A percentile compares a stretch with the other conserved stretches of the same genome.
These are phyloP conservation scores for Chimonanthus salicifolius DNA, from an alignment of 164 flowering plant species.

Conservation along the genomic window DNA sequence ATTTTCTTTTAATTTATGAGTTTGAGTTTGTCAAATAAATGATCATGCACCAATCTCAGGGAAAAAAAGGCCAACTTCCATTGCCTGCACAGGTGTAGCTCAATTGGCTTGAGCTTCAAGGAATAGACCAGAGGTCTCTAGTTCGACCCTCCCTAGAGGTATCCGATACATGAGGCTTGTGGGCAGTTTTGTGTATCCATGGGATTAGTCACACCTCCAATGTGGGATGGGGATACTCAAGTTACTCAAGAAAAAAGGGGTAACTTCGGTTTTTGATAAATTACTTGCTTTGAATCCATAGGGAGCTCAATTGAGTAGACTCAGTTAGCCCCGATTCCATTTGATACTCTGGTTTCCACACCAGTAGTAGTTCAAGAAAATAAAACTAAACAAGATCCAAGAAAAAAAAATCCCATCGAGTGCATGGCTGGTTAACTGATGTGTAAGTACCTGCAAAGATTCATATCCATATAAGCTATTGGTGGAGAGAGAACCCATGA, in stretches of 20 bases:
- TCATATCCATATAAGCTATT: slow-evolving; percentile 71
- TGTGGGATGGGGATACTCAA: no score
- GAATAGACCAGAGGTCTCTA: no score
- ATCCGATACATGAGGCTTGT: no score
- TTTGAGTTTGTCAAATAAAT: no score
- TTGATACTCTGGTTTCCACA: neutral
- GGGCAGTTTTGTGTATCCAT: no score
- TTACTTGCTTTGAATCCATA: neutral
- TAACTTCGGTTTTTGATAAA: neutral
- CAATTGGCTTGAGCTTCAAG: no score
- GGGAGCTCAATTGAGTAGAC: neutral
- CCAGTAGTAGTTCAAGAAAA: neutral
- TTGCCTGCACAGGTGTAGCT: no score
- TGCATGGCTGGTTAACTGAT: neutral
- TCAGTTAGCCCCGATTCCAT: neutral
- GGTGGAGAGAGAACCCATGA: slow-evolving; percentile 52
- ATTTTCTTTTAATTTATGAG: no score
- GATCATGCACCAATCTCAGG: no score
- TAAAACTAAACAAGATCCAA: neutral
- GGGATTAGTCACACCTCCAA: neutral
- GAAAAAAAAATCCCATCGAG: neutral
- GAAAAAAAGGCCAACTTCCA: no score
- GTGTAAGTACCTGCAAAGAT: slow-evolving; percentile 51
- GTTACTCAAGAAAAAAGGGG: neutral
- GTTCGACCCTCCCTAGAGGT: no score